phyloP scores from a whole-genome alignment of 2,329 filamentous ascomycete genomes.

The Parastagonospora nodorum region DNA sequence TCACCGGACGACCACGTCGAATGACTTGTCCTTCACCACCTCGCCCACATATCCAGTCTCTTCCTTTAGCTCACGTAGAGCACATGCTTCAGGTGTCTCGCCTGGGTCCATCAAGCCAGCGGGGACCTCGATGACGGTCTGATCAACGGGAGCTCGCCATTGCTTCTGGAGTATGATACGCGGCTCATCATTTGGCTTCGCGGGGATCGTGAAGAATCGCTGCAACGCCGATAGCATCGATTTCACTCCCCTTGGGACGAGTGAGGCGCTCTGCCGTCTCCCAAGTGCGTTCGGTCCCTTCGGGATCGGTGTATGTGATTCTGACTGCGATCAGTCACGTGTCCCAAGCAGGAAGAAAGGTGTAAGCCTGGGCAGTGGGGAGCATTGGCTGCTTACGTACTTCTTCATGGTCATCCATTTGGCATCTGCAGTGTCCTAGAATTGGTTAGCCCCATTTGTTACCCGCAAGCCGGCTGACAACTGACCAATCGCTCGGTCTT shows the following conservation, averaged over 20 bases:
- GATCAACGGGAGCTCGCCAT: slow-evolving; percentile 65
- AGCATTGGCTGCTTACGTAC: slow-evolving; percentile 25
- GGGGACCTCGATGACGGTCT: slow-evolving; percentile 66
- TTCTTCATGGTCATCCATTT: slow-evolving; percentile 49
- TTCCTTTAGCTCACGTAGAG: slow-evolving; percentile 65
- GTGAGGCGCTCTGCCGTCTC: slow-evolving; percentile 75
- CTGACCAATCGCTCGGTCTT: slow-evolving; percentile 44
- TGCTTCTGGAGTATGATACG: slow-evolving; percentile 53
- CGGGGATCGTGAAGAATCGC: slow-evolving; percentile 61
- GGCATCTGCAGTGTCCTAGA: slow-evolving; percentile 46
- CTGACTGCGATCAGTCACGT: slow-evolving; percentile 22
- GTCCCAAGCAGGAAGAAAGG: not conserved
- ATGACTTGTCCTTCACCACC: slow-evolving; percentile 35
- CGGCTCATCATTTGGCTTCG: slow-evolving; percentile 35
- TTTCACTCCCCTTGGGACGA: slow-evolving; percentile 63
- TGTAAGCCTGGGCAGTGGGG: not conserved
- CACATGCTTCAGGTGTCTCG: slow-evolving; percentile 62
- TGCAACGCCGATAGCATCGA: slow-evolving; percentile 76
- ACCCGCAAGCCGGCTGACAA: slow-evolving; percentile 1
- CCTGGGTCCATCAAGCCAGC: slow-evolving; percentile 66
- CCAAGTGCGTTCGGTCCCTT: slow-evolving; percentile 66
- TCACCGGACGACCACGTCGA: slow-evolving; percentile 47
- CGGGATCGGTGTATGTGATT: slow-evolving; percentile 66
- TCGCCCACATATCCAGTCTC: slow-evolving; percentile 67
- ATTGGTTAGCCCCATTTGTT: not conserved